A percentile compares a stretch with the other conserved stretches of the same genome.
These are phyloP conservation scores for Phytophthora fragariaefolia DNA, from an alignment of 352 stramenopile genomes.

Conservation along the genomic window DNA sequence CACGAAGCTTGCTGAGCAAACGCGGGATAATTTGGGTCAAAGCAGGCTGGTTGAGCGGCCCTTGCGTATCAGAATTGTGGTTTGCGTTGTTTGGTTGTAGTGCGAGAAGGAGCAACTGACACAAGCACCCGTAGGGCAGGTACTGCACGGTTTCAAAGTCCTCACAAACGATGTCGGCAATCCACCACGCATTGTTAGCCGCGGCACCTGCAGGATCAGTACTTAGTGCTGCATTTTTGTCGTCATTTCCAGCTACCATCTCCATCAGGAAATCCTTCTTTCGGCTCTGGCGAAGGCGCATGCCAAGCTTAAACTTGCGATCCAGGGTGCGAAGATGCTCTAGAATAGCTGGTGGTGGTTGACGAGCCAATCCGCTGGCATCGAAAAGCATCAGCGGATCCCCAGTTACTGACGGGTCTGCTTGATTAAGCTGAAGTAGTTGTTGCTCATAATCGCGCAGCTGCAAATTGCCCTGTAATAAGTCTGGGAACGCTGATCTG, in stretches of 20 bases:
- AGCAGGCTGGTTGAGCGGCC: slow-evolving; percentile 39
- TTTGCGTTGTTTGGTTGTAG: slow-evolving; percentile 30
- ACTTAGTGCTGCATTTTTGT: slow-evolving; percentile 30
- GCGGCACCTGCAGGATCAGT: slow-evolving; percentile 15
- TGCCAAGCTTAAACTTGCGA: slow-evolving; percentile 78
- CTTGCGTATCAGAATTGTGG: slow-evolving; percentile 23
- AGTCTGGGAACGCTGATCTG: slow-evolving; percentile 52
- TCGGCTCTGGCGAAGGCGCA: slow-evolving; percentile 78
- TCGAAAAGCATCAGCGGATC: slow-evolving; percentile 82
- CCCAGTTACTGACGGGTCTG: slow-evolving; percentile 48
- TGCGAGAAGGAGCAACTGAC: slow-evolving; percentile 77
- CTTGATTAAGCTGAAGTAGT: slow-evolving; percentile 56
- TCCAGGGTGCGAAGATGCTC: slow-evolving; percentile 77
- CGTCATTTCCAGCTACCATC: slow-evolving; percentile 73
- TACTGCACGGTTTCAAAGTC: slow-evolving; percentile 86
- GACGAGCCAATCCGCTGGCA: slow-evolving; percentile 62
- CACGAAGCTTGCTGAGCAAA: slow-evolving; percentile 61
- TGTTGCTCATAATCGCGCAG: slow-evolving; percentile 79
- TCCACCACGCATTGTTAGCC: slow-evolving; percentile 72
- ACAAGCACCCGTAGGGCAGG: slow-evolving; percentile 77
- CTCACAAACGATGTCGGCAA: slow-evolving; percentile 88
- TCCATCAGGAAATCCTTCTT: slow-evolving; percentile 88
- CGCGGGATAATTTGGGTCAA: slow-evolving; percentile 59
- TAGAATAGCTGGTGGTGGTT: slow-evolving; percentile 76
- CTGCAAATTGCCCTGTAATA: slow-evolving; percentile 67